Percentiles rank a stretch among this genome's conserved stretches.
Conservation (phyloP, 2,329 filamentous ascomycete genomes). For the Cadophora sp. region DNA sequence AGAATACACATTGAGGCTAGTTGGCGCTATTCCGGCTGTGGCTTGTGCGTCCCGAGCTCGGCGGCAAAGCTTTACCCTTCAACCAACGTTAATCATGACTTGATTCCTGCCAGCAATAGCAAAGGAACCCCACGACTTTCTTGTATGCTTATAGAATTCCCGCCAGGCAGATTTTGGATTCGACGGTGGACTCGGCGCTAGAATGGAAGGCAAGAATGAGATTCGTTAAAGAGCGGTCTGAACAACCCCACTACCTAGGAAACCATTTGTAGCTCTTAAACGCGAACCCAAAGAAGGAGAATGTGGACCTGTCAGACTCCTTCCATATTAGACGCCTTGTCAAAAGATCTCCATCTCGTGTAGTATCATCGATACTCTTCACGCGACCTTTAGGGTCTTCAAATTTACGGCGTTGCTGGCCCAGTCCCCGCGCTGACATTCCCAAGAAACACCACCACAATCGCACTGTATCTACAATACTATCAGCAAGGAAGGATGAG, state of each 20-base stretch:
- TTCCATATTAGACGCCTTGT: background rate
- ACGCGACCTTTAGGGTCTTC: background rate
- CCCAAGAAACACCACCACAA: constrained; percentile 22
- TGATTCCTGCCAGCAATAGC: background rate
- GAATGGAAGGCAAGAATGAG: background rate
- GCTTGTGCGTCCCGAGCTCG: background rate
- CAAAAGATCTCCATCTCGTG: background rate
- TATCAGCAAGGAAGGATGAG: background rate
- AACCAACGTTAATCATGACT: background rate
- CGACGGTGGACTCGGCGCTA: background rate
- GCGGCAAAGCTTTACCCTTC: background rate
- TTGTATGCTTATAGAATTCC: background rate
- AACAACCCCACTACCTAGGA: constrained; percentile 1
- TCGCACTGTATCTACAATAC: constrained; percentile 13
- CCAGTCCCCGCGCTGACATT: constrained; percentile 10
- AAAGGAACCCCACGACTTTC: background rate
- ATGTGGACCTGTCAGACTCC: background rate
- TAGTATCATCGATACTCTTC: background rate
- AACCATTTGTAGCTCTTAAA: background rate
- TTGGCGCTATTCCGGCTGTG: background rate
- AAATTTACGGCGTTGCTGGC: background rate
- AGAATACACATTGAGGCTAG: background rate
- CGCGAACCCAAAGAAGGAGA: background rate
- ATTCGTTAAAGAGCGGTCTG: constrained; percentile 16
- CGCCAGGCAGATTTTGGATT: background rate